These are phyloP conservation scores for Komagataea norvegica DNA, from an alignment of 1,139 yeast species.

Conservation along the genomic window DNA sequence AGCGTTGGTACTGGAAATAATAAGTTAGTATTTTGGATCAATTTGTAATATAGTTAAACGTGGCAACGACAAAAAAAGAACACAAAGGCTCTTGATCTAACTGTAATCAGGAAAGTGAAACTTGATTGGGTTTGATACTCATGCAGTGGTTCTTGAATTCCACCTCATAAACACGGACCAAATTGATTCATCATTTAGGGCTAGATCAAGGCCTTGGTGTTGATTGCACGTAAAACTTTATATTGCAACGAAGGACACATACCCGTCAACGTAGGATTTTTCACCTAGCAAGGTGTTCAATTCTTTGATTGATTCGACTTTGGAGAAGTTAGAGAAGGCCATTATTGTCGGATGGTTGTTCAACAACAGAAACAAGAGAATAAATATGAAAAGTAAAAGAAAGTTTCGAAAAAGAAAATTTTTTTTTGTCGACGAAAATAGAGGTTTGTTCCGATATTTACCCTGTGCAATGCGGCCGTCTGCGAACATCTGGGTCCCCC, in stretches of 20 bases:
- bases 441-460: constrained; percentile 2
- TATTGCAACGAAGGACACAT: constrained; percentile 40
- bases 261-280: constrained; percentile 94
- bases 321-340: constrained; percentile 79
- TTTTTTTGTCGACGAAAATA: constrained; percentile 8
- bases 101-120: constrained; percentile 30
- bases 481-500: too few relatives aligned
- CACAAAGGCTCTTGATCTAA: constrained; percentile 5
- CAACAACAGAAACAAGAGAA: not conserved
- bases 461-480: constrained; percentile 1
- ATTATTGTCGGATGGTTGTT: constrained; percentile 31
- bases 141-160: constrained; percentile 86
- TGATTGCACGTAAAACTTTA: not conserved
- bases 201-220: not conserved
- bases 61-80: constrained; percentile 1
- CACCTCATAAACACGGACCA: constrained; percentile 98
- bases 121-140: constrained; percentile 59
- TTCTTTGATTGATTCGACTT: constrained; percentile 75
- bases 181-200: constrained; percentile 60
- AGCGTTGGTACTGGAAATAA: constrained; percentile 64
- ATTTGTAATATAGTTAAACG: too few relatives aligned
- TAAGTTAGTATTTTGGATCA: constrained; percentile 11
- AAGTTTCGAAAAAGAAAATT: constrained; percentile 13
- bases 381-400: constrained; percentile 4
- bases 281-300: constrained; percentile 86